Evolutionary conservation across 1,139 yeast species (phyloP).

Genomic region (Yamadazyma jaroonii): DNA sequence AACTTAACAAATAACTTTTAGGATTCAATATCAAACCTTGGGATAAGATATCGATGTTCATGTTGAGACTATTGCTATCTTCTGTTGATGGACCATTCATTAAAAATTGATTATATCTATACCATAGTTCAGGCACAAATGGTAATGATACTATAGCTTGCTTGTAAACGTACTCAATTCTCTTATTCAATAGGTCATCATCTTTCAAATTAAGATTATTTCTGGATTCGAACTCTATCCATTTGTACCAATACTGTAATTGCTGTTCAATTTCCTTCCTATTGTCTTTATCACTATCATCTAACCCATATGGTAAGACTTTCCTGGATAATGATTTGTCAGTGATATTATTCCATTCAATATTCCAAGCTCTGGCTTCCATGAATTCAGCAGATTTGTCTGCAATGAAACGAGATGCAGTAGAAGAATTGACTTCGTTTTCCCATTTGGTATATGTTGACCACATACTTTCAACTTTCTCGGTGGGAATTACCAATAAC

Average conservation of each 20-base stretch:
- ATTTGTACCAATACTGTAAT: slow-evolving; percentile 58
- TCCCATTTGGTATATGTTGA: slow-evolving; percentile 80
- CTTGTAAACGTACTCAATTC: slow-evolving; percentile 73
- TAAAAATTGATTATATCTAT: slow-evolving; percentile 47
- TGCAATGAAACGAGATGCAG: slow-evolving; percentile 82
- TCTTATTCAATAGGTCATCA: slow-evolving; percentile 42
- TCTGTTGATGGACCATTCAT: slow-evolving; percentile 29
- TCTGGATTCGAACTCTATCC: slow-evolving; percentile 77
- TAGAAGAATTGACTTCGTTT: slow-evolving; percentile 65
- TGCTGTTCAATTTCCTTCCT: slow-evolving; percentile 34
- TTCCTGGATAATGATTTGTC: slow-evolving; percentile 39
- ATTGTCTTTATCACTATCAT: slow-evolving; percentile 13
- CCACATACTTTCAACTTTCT: slow-evolving; percentile 79
- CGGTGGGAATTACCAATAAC: slow-evolving; percentile 69
- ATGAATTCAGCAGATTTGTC: slow-evolving; percentile 86
- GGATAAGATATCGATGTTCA: slow-evolving; percentile 41
- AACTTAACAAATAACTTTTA: slow-evolving; percentile 62
- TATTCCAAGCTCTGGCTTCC: slow-evolving; percentile 79
- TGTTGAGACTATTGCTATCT: slow-evolving; percentile 20
- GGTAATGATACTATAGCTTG: slow-evolving; percentile 69
- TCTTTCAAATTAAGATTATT: slow-evolving; percentile 65
- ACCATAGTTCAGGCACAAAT: slow-evolving; percentile 86
- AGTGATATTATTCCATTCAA: slow-evolving; percentile 64
- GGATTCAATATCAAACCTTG: slow-evolving; percentile 70
- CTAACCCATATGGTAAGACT: slow-evolving; percentile 28